Conservation (phyloP, 805 yeast genomes). For the Pichia exigua region DNA sequence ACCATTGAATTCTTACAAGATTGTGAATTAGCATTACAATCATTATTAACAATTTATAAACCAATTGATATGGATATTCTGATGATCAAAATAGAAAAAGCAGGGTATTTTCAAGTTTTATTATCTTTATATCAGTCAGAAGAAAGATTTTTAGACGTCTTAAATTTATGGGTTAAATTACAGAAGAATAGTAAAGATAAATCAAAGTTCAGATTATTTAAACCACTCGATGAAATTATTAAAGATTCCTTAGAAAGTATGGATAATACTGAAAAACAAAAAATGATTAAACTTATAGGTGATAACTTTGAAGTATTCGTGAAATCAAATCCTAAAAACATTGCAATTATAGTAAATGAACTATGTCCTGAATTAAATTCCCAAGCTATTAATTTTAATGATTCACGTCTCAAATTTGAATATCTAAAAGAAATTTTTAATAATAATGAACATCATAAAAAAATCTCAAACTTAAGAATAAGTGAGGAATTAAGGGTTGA, state of each 20-base stretch:
- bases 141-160: constrained; percentile 42
- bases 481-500: constrained; percentile 14
- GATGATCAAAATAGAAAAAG: constrained; percentile 42
- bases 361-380: constrained; percentile 34
- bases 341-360: constrained; percentile 31
- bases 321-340: constrained; percentile 26
- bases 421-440: constrained; percentile 31
- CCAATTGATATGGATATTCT: constrained; percentile 47
- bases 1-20: constrained; percentile 30
- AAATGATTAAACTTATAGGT: constrained; percentile 22
- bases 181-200: constrained; percentile 8
- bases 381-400: constrained; percentile 28
- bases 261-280: constrained; percentile 11
- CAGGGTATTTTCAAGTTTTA: constrained; percentile 52
- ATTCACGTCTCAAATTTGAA: constrained; percentile 20
- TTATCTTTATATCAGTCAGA: constrained; percentile 49
- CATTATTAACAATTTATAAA: constrained; percentile 58
- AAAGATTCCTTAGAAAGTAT: constrained; percentile 18
- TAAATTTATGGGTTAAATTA: constrained; percentile 43
- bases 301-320: constrained; percentile 25
- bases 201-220: constrained; percentile 13
- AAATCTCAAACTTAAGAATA: constrained; percentile 21
- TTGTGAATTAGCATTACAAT: constrained; percentile 69
- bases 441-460: constrained; percentile 10
- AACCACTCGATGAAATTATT: constrained; percentile 24